These are phyloP conservation scores for Ceratobasidium sp. DNA, from an alignment of 1,284 basidiomycete genomes.

Conservation along the genomic window DNA sequence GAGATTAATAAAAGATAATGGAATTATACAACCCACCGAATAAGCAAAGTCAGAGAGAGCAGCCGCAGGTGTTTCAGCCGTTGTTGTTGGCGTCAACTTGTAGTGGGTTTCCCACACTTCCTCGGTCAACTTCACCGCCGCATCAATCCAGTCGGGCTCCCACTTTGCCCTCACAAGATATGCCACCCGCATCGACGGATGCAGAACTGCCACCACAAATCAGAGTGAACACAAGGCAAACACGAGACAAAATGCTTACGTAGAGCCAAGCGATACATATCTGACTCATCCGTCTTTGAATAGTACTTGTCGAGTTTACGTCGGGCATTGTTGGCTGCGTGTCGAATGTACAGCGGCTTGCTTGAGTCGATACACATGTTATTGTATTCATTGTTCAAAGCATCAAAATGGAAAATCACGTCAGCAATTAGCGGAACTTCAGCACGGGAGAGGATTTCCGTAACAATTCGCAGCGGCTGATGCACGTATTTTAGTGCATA, in stretches of 20 bases:
- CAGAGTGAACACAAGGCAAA: neutral
- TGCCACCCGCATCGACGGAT: neutral
- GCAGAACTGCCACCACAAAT: neutral
- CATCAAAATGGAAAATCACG: slow-evolving; percentile 5
- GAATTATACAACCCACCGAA: too few relatives aligned
- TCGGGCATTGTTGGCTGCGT: neutral
- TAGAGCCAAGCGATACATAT: neutral
- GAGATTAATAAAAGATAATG: too few relatives aligned
- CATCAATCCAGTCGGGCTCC: neutral
- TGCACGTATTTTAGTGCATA: neutral
- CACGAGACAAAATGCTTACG: neutral
- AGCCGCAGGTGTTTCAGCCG: neutral
- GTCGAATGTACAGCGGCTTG: neutral
- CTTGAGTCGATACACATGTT: neutral
- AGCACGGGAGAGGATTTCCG: neutral
- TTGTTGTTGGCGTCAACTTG: neutral
- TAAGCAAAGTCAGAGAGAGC: neutral
- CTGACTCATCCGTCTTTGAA: neutral
- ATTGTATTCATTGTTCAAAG: neutral
- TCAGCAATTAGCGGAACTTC: slow-evolving; percentile 7
- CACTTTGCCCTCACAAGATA: neutral
- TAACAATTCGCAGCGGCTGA: neutral
- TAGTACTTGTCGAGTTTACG: slow-evolving; percentile 11
- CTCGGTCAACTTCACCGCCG: neutral
- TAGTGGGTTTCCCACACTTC: neutral